These are phyloP conservation scores for Saccharomyces hybrid DNA, from an alignment of 1,139 yeast species.

Conservation along the genomic window DNA sequence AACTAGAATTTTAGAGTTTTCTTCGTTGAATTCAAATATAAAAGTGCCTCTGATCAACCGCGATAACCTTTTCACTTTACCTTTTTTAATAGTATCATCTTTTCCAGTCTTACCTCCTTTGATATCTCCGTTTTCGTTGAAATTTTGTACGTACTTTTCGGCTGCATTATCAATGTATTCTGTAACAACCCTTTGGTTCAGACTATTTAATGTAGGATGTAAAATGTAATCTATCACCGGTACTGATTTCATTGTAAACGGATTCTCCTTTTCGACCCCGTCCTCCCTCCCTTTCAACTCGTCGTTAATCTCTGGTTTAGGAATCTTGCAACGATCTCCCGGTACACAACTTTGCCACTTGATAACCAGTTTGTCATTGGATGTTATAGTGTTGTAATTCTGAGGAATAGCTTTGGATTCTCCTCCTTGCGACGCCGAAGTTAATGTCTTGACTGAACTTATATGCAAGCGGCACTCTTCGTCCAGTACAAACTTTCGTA, in stretches of 20 bases:
- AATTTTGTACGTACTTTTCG: background rate
- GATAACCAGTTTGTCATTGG: constrained; percentile 47
- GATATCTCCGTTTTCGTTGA: background rate
- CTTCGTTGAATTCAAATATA: constrained; percentile 60
- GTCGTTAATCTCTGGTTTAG: constrained; percentile 3
- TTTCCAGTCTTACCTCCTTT: background rate
- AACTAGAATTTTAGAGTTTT: constrained; percentile 52
- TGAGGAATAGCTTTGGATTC: constrained; percentile 18
- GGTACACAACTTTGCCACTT: constrained; percentile 58
- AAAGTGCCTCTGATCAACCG: constrained; percentile 51
- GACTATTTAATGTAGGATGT: constrained; percentile 7
- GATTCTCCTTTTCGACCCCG: constrained; percentile 12
- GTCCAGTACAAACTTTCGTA: constrained; percentile 48
- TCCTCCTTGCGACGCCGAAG: constrained; percentile 11
- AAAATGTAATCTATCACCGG: constrained; percentile 14
- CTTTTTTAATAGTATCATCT: background rate
- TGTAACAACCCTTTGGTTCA: background rate
- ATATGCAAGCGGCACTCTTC: constrained; percentile 14
- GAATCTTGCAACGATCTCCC: constrained; percentile 35
- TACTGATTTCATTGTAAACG: constrained; percentile 8
- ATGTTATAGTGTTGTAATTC: constrained; percentile 15
- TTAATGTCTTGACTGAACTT: constrained; percentile 12
- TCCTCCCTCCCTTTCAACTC: background rate
- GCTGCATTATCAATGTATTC: background rate
- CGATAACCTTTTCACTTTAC: constrained; percentile 33